A percentile compares a stretch with the other conserved stretches of the same genome.
phyloP scores from a whole-genome alignment of 2,329 filamentous ascomycete genomes.

The Aureobasidium sp. region DNA sequence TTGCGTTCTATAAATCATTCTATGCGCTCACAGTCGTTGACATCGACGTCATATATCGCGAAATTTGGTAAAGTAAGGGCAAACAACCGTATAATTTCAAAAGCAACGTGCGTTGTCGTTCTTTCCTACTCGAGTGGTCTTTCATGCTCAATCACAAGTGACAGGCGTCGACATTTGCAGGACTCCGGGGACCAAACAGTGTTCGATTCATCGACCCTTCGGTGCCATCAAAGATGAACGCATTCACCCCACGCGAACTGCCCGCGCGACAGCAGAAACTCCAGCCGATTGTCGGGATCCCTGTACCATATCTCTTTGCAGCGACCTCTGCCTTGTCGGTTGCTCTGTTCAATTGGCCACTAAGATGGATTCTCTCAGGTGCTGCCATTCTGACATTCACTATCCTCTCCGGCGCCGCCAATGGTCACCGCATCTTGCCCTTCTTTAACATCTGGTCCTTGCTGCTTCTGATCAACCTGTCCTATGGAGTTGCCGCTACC shows the following conservation, averaged over 20 bases:
- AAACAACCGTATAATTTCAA: background rate
- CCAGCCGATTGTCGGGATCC: constrained; percentile 7
- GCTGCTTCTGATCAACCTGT: constrained; percentile 37
- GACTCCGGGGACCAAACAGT: background rate
- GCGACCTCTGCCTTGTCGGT: constrained; percentile 11
- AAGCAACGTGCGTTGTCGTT: background rate
- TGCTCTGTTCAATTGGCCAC: constrained; percentile 22
- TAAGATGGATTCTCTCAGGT: constrained; percentile 34
- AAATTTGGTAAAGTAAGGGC: constrained; percentile 3
- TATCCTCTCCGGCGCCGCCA: constrained; percentile 27
- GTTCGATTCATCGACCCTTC: background rate
- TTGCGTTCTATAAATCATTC: background rate
- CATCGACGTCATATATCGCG: background rate
- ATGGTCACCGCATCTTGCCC: constrained; percentile 33
- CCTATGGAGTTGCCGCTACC: constrained; percentile 40
- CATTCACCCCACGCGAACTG: constrained; percentile 1
- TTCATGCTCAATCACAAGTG: background rate
- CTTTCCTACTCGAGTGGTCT: background rate
- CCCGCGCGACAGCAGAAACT: constrained; percentile 5
- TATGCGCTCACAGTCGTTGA: background rate
- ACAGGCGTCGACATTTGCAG: background rate
- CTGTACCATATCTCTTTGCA: constrained; percentile 14
- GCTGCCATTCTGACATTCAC: constrained; percentile 30
- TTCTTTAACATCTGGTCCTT: constrained; percentile 40
- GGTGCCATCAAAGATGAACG: background rate